Evolutionary conservation across 2,329 filamentous ascomycete species (phyloP).

Genomic region (Chaetomiaceae sp.): DNA sequence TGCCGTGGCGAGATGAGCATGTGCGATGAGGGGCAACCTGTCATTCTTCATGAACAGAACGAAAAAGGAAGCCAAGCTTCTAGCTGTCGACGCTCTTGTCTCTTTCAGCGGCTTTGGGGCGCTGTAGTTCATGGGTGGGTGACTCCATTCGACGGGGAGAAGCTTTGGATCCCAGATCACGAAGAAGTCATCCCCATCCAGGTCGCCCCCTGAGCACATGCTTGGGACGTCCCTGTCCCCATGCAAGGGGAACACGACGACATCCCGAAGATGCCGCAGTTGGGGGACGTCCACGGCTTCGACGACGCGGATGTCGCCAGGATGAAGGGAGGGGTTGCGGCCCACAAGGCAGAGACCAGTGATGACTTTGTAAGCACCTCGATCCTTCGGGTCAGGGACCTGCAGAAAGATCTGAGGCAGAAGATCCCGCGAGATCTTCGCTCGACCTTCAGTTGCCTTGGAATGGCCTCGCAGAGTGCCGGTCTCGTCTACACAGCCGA

Average conservation of each 20-base stretch:
- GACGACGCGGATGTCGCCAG: slow-evolving; percentile 86
- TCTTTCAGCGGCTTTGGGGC: slow-evolving; percentile 53
- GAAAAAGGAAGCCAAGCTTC: slow-evolving; percentile 80
- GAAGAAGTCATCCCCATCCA: slow-evolving; percentile 94
- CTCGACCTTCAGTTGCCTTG: slow-evolving; percentile 38
- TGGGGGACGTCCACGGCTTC: slow-evolving; percentile 69
- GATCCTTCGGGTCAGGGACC: slow-evolving; percentile 56
- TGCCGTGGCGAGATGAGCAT: slow-evolving; percentile 72
- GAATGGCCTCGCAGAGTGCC: slow-evolving; percentile 68
- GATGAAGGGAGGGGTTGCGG: slow-evolving; percentile 89
- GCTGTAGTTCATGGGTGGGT: slow-evolving; percentile 72
- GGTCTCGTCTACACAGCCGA: slow-evolving; percentile 87
- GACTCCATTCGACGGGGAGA: slow-evolving; percentile 61
- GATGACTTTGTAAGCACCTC: slow-evolving; percentile 58
- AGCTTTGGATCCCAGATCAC: slow-evolving; percentile 83
- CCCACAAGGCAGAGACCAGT: slow-evolving; percentile 77
- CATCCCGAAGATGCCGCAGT: slow-evolving; percentile 75
- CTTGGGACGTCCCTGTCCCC: slow-evolving; percentile 82
- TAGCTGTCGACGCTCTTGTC: slow-evolving; percentile 59
- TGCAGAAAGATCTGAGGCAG: slow-evolving; percentile 90
- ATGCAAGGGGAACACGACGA: slow-evolving; percentile 79
- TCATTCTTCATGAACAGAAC: slow-evolving; percentile 92
- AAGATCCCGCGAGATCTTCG: slow-evolving; percentile 36
- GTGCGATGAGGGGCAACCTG: slow-evolving; percentile 71
- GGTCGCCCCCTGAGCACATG: slow-evolving; percentile 94